Percentiles rank a stretch among this genome's conserved stretches.
Conservation (phyloP, 176 grass and related monocot species). For the Alopecurus myosuroides region DNA sequence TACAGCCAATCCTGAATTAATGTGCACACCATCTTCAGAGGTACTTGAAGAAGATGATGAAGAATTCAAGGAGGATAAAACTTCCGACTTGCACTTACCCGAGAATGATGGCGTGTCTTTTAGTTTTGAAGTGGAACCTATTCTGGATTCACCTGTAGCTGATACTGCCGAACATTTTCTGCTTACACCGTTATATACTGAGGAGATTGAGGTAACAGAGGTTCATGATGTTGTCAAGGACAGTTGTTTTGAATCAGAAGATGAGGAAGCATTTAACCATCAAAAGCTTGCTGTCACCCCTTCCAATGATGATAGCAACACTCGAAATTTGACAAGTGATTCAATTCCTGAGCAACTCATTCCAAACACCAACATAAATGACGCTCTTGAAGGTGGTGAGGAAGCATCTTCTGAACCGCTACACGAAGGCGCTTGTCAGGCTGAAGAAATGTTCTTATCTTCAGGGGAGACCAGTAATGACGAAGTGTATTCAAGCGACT, state of each 20-base stretch:
- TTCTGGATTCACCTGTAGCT: conserved; percentile 2
- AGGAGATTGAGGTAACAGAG: not conserved
- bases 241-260: not conserved
- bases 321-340: not conserved
- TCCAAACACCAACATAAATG: not conserved
- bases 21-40: not conserved
- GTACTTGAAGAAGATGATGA: not conserved
- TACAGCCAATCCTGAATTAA: conserved; percentile 9
- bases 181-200: not conserved
- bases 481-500: not conserved
- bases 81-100: not conserved
- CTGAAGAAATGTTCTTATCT: conserved; percentile 11
- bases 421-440: not conserved
- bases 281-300: not conserved
- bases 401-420: conserved; percentile 9
- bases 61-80: not conserved
- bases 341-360: not conserved
- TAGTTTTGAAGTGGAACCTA: not conserved
- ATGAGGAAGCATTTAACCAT: not conserved
- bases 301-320: not conserved
- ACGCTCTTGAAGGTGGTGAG: not conserved
- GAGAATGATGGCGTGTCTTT: not conserved
- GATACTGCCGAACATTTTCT: not conserved
- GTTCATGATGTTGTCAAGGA: conserved; percentile 4
- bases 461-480: not conserved